Percentiles rank a stretch among this genome's conserved stretches.
phyloP scores from a whole-genome alignment of 768 basidiomycete genomes.

The Mycena kentingensis region DNA sequence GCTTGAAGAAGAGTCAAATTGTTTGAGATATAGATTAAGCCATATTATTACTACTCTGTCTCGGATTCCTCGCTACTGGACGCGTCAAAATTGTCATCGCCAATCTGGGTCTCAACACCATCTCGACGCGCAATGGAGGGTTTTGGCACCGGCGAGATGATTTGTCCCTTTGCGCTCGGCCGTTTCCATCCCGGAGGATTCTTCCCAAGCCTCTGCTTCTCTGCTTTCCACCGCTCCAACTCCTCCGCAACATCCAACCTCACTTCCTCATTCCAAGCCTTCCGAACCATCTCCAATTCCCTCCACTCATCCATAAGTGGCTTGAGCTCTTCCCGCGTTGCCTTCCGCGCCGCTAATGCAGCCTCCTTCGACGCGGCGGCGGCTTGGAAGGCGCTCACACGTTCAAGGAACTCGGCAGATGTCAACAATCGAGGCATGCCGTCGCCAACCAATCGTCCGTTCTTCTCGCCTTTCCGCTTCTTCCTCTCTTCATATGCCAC shows the following conservation, averaged over 20 bases:
- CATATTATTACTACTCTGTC: too few relatives aligned
- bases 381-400: slow-evolving; percentile 2
- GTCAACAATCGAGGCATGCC: slow-evolving; percentile 10
- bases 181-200: slow-evolving; percentile 6
- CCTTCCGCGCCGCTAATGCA: not conserved
- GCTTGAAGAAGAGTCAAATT: not conserved
- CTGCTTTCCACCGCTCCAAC: slow-evolving; percentile 5
- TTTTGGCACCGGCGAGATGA: slow-evolving; percentile 4
- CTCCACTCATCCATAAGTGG: not conserved
- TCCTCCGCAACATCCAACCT: not conserved
- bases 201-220: not conserved
- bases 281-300: slow-evolving; percentile 1
- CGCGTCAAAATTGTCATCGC: too few relatives aligned
- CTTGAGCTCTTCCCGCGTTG: not conserved
- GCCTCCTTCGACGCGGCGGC: not conserved
- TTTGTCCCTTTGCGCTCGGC: not conserved
- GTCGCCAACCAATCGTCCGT: slow-evolving; percentile 4
- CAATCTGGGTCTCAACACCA: too few relatives aligned
- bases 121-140: not conserved
- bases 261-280: slow-evolving; percentile 1
- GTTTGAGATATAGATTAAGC: too few relatives aligned
- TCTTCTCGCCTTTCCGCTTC: not conserved
- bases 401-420: not conserved
- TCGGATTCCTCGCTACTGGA: too few relatives aligned
- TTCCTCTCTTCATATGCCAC: slow-evolving; percentile 17